Percentiles rank a stretch among this genome's conserved stretches.
Evolutionary conservation across 805 yeast genomes (phyloP).

Genomic region (Wickerhamia fluorescens): DNA sequence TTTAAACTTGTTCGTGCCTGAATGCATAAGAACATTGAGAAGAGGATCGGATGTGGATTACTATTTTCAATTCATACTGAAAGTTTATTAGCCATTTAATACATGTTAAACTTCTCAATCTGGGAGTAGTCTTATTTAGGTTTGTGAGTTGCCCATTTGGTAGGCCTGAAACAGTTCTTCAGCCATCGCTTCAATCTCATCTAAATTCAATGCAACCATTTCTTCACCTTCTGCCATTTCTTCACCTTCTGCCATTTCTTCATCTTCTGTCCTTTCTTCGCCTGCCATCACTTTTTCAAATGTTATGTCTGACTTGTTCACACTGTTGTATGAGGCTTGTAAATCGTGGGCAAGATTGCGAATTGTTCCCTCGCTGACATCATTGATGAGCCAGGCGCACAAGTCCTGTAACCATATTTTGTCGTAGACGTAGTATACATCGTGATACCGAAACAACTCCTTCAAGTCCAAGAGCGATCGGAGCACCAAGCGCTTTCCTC

Average conservation of each 20-base stretch:
- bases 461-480: slow-evolving; percentile 52
- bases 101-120: no score
- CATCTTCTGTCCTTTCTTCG: slow-evolving; percentile 15
- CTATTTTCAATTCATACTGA: no score
- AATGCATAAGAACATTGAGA: no score
- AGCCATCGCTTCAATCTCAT: slow-evolving; percentile 54
- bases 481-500: slow-evolving; percentile 64
- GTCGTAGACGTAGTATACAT: slow-evolving; percentile 78
- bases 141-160: no score
- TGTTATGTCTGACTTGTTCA: slow-evolving; percentile 42
- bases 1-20: no score
- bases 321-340: slow-evolving; percentile 29
- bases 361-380: slow-evolving; percentile 52
- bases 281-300: slow-evolving; percentile 47
- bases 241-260: slow-evolving; percentile 14
- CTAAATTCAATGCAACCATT: slow-evolving; percentile 39
- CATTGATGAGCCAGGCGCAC: slow-evolving; percentile 63
- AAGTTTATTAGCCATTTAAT: no score
- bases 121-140: no score
- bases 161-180: slow-evolving; percentile 28
- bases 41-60: no score
- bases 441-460: slow-evolving; percentile 76
- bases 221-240: slow-evolving; percentile 23
- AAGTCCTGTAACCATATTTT: slow-evolving; percentile 71
- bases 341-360: slow-evolving; percentile 64